These are phyloP conservation scores for Petasospora fabianii DNA, from an alignment of 1,139 yeast genomes.

Conservation along the genomic window DNA sequence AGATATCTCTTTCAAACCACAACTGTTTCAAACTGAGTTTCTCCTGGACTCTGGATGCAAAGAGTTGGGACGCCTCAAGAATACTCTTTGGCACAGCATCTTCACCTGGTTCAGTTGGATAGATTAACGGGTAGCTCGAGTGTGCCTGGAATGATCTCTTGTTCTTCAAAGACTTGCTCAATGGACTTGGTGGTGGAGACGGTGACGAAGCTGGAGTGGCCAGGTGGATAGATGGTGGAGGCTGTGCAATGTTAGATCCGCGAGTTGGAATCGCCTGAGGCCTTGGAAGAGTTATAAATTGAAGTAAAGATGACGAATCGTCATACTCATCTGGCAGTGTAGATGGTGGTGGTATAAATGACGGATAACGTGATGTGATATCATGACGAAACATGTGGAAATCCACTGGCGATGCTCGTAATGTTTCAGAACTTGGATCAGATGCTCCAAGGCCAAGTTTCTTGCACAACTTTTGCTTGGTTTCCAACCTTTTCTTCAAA, in stretches of 20 bases:
- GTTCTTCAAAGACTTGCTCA: slow-evolving; percentile 39
- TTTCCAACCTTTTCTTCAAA: slow-evolving; percentile 35
- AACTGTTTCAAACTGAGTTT: slow-evolving; percentile 59
- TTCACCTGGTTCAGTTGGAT: slow-evolving; percentile 46
- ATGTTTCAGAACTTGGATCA: slow-evolving; percentile 21
- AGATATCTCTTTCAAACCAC: slow-evolving; percentile 66
- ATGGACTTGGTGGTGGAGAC: slow-evolving; percentile 51
- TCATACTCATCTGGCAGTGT: slow-evolving; percentile 44
- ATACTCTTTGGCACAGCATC: slow-evolving; percentile 65
- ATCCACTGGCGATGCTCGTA: slow-evolving; percentile 69
- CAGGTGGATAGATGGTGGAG: slow-evolving; percentile 65
- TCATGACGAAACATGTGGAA: slow-evolving; percentile 78
- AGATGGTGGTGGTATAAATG: slow-evolving; percentile 49
- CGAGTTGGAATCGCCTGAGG: slow-evolving; percentile 39
- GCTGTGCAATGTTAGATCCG: slow-evolving; percentile 43
- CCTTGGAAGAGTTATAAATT: slow-evolving; percentile 57
- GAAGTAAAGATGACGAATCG: slow-evolving; percentile 51
- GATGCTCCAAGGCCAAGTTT: slow-evolving; percentile 37
- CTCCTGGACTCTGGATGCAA: slow-evolving; percentile 58
- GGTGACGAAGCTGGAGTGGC: slow-evolving; percentile 93
- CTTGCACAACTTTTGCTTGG: slow-evolving; percentile 48
- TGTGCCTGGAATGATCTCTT: slow-evolving; percentile 76
- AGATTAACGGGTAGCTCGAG: slow-evolving; percentile 74
- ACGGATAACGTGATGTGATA: slow-evolving; percentile 69
- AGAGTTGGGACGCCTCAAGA: slow-evolving; percentile 68